Conservation (phyloP, 2,329 filamentous ascomycete genomes). For the Lachnum nothofagi region DNA sequence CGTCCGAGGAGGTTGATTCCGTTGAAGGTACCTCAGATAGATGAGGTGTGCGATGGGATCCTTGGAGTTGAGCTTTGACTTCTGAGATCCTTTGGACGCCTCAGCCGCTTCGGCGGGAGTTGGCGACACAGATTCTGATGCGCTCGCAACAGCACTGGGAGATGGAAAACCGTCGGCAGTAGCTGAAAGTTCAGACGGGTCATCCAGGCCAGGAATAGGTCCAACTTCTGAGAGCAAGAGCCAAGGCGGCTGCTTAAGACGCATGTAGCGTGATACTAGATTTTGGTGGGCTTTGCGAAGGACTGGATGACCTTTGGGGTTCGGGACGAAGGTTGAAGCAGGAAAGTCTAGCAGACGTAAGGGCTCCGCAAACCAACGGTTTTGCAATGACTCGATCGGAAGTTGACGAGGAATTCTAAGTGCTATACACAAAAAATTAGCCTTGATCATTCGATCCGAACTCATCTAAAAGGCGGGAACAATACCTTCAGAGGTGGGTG, state of each 20-base stretch:
- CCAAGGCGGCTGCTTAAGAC: constrained; percentile 58
- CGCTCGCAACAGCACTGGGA: constrained; percentile 40
- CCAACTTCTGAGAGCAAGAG: constrained; percentile 59
- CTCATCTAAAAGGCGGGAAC: constrained; percentile 12
- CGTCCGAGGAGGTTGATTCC: constrained; percentile 65
- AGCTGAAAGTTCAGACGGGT: constrained; percentile 27
- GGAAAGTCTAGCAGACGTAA: constrained; percentile 56
- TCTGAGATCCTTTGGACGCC: constrained; percentile 31
- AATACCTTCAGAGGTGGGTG: constrained; percentile 28
- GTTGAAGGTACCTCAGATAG: constrained; percentile 80
- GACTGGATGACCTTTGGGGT: constrained; percentile 57
- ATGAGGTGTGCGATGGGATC: constrained; percentile 63
- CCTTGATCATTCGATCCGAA: neutral
- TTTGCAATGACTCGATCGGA: constrained; percentile 56
- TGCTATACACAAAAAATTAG: constrained; percentile 27
- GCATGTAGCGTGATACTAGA: constrained; percentile 58
- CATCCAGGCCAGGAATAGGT: constrained; percentile 38
- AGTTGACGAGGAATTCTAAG: constrained; percentile 54
- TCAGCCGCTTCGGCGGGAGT: constrained; percentile 62
- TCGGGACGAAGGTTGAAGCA: constrained; percentile 52
- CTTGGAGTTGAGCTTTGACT: constrained; percentile 43
- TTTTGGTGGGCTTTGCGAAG: constrained; percentile 57
- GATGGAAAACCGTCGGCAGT: constrained; percentile 33
- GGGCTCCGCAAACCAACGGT: constrained; percentile 66
- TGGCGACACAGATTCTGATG: constrained; percentile 32